Percentiles rank a stretch among this genome's conserved stretches.
phyloP scores from a whole-genome alignment of 768 basidiomycete species.

The Collybia sordida region DNA sequence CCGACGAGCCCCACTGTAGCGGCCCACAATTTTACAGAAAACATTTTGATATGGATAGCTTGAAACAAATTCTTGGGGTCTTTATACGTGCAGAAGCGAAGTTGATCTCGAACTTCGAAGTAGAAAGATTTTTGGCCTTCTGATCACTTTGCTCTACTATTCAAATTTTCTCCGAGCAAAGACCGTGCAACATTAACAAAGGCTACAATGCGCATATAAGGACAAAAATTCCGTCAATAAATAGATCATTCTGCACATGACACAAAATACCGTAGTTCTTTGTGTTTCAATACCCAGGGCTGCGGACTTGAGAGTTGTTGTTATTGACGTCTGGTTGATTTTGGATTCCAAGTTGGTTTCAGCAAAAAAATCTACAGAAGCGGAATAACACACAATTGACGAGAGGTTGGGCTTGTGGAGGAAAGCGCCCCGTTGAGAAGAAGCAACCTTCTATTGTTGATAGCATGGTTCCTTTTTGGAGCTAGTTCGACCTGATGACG shows the following conservation, averaged over 20 bases:
- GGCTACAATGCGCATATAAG: conserved; percentile 10
- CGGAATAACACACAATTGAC: too few species aligned
- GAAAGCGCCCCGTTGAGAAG: too few species aligned
- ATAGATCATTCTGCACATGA: conserved; percentile 15
- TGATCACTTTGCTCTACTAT: conserved; percentile 1
- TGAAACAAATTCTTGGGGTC: conserved; percentile 1
- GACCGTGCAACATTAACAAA: conserved; percentile 3
- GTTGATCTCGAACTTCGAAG: not conserved
- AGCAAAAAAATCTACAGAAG: too few species aligned
- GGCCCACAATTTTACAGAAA: conserved; percentile 19
- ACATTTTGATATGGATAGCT: conserved; percentile 12
- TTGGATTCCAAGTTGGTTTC: too few species aligned
- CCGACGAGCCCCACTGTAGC: conserved; percentile 15
- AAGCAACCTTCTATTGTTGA: too few species aligned
- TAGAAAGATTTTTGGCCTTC: conserved; percentile 9
- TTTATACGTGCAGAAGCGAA: not conserved
- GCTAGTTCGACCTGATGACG: too few species aligned
- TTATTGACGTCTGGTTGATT: not conserved
- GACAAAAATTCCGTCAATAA: conserved; percentile 11
- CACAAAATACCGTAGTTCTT: not conserved
- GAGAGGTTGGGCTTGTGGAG: too few species aligned
- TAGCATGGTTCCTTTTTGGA: too few species aligned
- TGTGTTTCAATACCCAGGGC: not conserved
- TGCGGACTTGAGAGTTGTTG: not conserved
- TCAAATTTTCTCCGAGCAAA: conserved; percentile 15